Evolutionary conservation across 1,139 yeast genomes (phyloP), one percentile per base, ranked within the genome.

Genomic region (Sugiyamaella castrensis): DNA sequence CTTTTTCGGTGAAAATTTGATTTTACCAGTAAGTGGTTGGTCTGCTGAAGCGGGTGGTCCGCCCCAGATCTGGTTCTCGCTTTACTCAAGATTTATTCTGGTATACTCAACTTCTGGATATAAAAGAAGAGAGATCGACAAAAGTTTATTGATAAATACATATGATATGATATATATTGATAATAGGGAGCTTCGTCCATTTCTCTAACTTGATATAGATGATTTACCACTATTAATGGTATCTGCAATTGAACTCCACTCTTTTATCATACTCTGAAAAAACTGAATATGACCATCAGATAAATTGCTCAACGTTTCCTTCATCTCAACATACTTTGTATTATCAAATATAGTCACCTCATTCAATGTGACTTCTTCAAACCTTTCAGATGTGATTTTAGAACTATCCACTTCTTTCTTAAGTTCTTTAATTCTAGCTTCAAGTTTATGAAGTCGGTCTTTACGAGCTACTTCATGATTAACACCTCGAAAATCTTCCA

Each of bases 271-370:
- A n/a, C 78, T 79, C 53, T 78, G 76, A 67, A 87, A 92, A 62
- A 87, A 89, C 34, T 76, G 75, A 50, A 87, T 82, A 67, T 92
- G 87, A 55, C 81, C 80, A 56, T 85, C 86, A 47, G 95, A 87
- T 48, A 91, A 71, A 8, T 79, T 77, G 19, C 81, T 71, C 70
- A 92, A 74, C 1, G 94, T 78, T 35, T 74, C 74, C 62, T 84
- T 84, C 66, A 92, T 74, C 67, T 92, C 98, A 35, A 75, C 71
- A 37, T 87, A 80, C 66, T 89, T 91, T 58, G 87, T 85, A 35
- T 74, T 75, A 59, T 92, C 96, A 75, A 95, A 91, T 55, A 84
- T 79, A 7, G 84, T 82, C 56, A 87, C 86, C 64, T 92, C 98
- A 51, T 77, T 76, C 40, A 81, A 58, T 1, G 84, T 76, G 53